phyloP scores from a whole-genome alignment of 2,329 filamentous ascomycete genomes.

The Parastagonospora avenae region DNA sequence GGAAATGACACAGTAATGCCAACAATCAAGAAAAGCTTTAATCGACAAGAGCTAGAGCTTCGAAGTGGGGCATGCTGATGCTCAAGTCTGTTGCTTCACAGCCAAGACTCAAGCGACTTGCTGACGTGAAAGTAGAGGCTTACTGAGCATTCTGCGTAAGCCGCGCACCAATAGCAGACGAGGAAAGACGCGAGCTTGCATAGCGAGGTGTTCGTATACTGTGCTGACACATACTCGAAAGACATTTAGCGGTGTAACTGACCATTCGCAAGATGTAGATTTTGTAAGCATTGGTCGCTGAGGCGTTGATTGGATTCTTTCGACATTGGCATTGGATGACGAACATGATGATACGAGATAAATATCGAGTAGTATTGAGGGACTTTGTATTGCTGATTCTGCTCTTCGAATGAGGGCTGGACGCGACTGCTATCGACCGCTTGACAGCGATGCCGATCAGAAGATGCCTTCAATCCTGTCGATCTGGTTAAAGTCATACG shows the following conservation, averaged over 20 bases:
- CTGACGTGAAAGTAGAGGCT: constrained; percentile 19
- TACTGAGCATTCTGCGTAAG: constrained; percentile 21
- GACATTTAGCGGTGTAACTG: no score
- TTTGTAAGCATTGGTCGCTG: no score
- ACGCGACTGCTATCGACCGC: no score
- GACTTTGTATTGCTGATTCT: no score
- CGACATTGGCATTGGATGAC: no score
- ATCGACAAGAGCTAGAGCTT: constrained; percentile 2
- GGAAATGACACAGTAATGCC: not conserved
- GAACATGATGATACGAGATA: no score
- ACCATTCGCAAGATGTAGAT: no score
- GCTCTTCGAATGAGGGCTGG: no score
- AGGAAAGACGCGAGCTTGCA: not conserved
- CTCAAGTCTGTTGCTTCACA: constrained; percentile 7
- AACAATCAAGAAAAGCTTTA: constrained; percentile 3
- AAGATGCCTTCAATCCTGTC: constrained; percentile 34
- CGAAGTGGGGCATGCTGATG: constrained; percentile 8
- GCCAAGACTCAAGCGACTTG: constrained; percentile 14
- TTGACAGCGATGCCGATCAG: constrained; percentile 1
- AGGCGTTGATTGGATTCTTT: no score
- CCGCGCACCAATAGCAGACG: constrained; percentile 6
- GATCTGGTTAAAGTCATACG: constrained; percentile 64
- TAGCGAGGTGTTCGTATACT: not conserved
- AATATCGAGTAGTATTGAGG: no score
- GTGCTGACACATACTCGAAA: no score